phyloP scores from a whole-genome alignment of 257 asterid genomes.

The Linaria vulgaris region DNA sequence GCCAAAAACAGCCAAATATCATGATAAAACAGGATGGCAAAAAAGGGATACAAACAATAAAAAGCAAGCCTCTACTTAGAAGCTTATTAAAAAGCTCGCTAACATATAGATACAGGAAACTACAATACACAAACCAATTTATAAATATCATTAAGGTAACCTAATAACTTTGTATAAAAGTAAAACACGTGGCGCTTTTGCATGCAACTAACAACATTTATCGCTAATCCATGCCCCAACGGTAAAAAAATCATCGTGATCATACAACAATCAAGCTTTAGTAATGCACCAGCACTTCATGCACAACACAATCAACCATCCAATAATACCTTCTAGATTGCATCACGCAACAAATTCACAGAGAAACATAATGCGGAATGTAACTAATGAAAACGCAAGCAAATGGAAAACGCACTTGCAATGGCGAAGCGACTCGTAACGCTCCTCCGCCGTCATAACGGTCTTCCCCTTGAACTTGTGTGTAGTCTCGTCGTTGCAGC shows the following conservation, averaged over 20 bases:
- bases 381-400: constrained; percentile 1
- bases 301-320: constrained; percentile 1
- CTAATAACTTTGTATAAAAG: neutral
- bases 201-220: neutral
- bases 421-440: constrained; percentile 93
- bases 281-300: constrained; percentile 18
- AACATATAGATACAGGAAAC: neutral
- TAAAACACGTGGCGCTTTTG: neutral
- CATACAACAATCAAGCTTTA: neutral
- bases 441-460: constrained; percentile 82
- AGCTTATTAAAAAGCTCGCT: neutral
- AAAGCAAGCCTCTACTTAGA: neutral
- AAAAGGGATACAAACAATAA: neutral
- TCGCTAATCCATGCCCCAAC: constrained; percentile 3
- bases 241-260: neutral
- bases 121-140: neutral
- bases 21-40: constrained; percentile 1
- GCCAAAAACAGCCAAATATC: constrained; percentile 27
- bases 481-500: constrained; percentile 87
- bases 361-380: constrained; percentile 3
- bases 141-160: neutral
- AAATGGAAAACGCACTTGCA: constrained; percentile 69
- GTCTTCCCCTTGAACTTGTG: constrained; percentile 95
- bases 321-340: neutral
- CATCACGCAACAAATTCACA: neutral